Conservation (phyloP, 2,329 filamentous ascomycete species). For the Phialophora tarda region DNA sequence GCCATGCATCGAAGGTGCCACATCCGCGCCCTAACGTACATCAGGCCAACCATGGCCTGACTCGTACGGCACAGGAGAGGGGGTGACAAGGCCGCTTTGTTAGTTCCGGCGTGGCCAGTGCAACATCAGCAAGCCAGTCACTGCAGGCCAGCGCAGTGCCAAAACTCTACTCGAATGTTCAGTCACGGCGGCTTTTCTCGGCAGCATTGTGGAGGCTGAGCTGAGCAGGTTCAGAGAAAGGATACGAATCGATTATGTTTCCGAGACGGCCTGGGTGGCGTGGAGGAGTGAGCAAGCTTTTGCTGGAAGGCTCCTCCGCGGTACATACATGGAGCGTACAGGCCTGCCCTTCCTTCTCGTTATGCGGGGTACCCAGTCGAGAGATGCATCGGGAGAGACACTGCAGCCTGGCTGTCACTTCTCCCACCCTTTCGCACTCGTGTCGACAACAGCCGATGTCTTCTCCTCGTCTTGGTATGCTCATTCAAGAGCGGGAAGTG, state of each 20-base stretch:
- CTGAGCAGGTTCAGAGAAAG: conserved; percentile 16
- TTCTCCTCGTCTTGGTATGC: not conserved
- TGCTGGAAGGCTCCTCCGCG: too few species aligned
- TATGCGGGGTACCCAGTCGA: not conserved
- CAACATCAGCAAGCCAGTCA: conserved; percentile 25
- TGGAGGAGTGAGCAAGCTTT: not conserved
- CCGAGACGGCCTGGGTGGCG: not conserved
- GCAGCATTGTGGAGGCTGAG: conserved; percentile 27
- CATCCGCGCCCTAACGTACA: conserved; percentile 11
- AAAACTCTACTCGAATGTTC: conserved; percentile 11
- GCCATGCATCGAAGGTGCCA: conserved; percentile 3
- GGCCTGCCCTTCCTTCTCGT: not conserved
- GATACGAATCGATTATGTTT: conserved; percentile 10
- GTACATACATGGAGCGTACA: too few species aligned
- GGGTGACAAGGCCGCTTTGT: conserved; percentile 4
- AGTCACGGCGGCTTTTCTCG: conserved; percentile 12
- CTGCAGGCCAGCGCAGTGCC: conserved; percentile 1
- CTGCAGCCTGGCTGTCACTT: not conserved
- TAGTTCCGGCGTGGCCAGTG: conserved; percentile 14
- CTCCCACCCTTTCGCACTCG: not conserved
- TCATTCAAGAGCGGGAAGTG: conserved; percentile 5
- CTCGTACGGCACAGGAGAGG: conserved; percentile 5
- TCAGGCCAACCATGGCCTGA: conserved; percentile 16
- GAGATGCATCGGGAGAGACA: not conserved
- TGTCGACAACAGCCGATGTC: not conserved